Evolutionary conservation across 2,329 filamentous ascomycete species (phyloP).

Genomic region (Colletotrichum endophyticum): DNA sequence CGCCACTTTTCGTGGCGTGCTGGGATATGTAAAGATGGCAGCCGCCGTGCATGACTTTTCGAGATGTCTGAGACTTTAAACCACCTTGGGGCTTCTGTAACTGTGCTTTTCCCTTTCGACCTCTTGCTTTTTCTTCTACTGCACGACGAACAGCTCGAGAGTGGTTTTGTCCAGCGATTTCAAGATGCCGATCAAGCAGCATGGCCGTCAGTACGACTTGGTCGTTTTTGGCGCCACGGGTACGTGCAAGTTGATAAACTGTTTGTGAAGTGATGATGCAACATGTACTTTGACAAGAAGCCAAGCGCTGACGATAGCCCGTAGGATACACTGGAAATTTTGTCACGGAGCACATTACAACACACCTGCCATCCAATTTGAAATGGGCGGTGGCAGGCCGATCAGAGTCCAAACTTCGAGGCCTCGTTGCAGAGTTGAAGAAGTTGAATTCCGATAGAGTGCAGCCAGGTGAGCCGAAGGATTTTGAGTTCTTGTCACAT

Average conservation of each 20-base stretch:
- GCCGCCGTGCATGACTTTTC: not conserved
- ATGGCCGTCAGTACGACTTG: conserved; percentile 60
- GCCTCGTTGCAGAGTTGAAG: conserved; percentile 70
- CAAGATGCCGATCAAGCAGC: conserved; percentile 52
- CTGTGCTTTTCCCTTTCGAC: not conserved
- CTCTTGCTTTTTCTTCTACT: not conserved
- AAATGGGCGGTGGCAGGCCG: conserved; percentile 91
- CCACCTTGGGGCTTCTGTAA: not conserved
- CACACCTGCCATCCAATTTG: conserved; percentile 73
- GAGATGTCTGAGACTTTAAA: conserved; percentile 2
- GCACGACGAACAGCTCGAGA: not conserved
- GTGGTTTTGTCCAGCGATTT: not conserved
- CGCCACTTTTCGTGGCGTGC: conserved; percentile 10
- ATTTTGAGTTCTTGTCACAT: not conserved
- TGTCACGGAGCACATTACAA: conserved; percentile 76
- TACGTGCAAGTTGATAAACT: conserved; percentile 30
- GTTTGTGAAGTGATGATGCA: not conserved
- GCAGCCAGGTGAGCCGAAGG: conserved; percentile 65
- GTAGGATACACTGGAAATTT: conserved; percentile 83
- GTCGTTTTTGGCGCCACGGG: conserved; percentile 64
- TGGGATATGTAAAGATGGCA: not conserved
- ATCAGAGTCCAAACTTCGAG: conserved; percentile 75
- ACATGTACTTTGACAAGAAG: not conserved
- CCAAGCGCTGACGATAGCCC: not conserved
- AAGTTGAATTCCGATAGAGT: conserved; percentile 70